These are phyloP conservation scores for Aspergillus sp. DNA, from an alignment of 2,329 filamentous ascomycete genomes.

Conservation along the genomic window DNA sequence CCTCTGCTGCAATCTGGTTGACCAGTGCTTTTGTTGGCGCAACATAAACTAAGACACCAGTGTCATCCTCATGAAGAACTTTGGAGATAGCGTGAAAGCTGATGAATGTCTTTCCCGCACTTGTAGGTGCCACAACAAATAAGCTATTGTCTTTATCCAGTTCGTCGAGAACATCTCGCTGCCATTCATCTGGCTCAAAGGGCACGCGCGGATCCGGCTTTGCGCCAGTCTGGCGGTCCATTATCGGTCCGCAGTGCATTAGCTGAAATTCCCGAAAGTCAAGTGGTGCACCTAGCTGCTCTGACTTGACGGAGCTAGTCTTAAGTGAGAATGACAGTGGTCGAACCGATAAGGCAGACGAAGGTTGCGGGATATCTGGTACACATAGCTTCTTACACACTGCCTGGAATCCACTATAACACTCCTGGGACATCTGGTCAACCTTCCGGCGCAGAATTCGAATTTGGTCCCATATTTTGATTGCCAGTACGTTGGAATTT, in stretches of 20 bases:
- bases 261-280: constrained; percentile 51
- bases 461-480: background rate
- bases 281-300: background rate
- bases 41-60: constrained; percentile 67
- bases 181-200: constrained; percentile 70
- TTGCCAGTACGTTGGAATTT: background rate
- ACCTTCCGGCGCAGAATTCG: background rate
- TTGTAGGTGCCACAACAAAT: constrained; percentile 69
- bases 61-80: constrained; percentile 58
- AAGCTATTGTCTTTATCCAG: constrained; percentile 63
- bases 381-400: background rate
- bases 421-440: background rate
- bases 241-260: constrained; percentile 59
- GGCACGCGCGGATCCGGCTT: constrained; percentile 44
- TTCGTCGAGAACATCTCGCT: constrained; percentile 62
- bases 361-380: background rate
- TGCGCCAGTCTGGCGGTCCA: constrained; percentile 64
- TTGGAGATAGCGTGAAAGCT: constrained; percentile 74
- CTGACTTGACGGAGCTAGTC: background rate
- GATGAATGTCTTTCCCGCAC: constrained; percentile 77
- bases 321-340: background rate
- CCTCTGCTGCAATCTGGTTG: constrained; percentile 73
- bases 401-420: background rate
- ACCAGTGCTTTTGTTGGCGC: constrained; percentile 75
- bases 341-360: background rate